Conservation (phyloP, 345 rosid genomes). For the Pugionium dolabratum region DNA sequence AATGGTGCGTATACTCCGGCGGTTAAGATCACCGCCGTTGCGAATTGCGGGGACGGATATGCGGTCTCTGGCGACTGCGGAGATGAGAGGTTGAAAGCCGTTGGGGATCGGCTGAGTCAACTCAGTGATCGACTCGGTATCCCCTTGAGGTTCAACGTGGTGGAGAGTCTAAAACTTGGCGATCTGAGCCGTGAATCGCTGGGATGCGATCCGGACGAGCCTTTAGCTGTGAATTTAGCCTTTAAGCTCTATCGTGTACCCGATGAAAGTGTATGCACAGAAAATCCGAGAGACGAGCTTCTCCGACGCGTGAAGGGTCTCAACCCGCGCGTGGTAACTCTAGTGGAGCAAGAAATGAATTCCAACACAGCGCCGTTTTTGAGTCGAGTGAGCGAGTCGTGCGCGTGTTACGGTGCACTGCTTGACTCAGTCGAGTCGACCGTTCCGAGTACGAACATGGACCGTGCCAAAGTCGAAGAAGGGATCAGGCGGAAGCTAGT, state of each 20-base stretch:
- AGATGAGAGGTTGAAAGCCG: constrained; percentile 53
- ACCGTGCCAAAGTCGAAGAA: constrained; percentile 62
- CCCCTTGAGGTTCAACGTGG: constrained; percentile 51
- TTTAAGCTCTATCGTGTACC: constrained; percentile 71
- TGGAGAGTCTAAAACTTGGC: constrained; percentile 44
- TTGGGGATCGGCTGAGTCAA: constrained; percentile 48
- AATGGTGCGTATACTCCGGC: constrained; percentile 8
- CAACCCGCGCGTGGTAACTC: constrained; percentile 72
- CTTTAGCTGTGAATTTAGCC: constrained; percentile 79
- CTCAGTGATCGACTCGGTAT: constrained; percentile 52
- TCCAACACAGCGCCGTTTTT: constrained; percentile 71
- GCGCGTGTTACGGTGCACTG: constrained; percentile 66
- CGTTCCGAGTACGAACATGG: constrained; percentile 43
- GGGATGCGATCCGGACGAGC: constrained; percentile 64
- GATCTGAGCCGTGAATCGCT: constrained; percentile 68
- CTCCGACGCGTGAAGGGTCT: constrained; percentile 82
- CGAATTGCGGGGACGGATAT: no score
- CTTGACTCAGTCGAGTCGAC: constrained; percentile 79
- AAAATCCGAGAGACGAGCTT: constrained; percentile 88
- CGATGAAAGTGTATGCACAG: constrained; percentile 86
- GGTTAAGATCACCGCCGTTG: constrained; percentile 73
- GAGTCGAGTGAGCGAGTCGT: constrained; percentile 57
- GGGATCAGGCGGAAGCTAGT: constrained; percentile 64
- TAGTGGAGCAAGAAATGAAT: constrained; percentile 75
- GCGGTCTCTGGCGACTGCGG: constrained; percentile 21